These are phyloP conservation scores for Primulina eburnea DNA, from an alignment of 257 asterid species.

Conservation along the genomic window DNA sequence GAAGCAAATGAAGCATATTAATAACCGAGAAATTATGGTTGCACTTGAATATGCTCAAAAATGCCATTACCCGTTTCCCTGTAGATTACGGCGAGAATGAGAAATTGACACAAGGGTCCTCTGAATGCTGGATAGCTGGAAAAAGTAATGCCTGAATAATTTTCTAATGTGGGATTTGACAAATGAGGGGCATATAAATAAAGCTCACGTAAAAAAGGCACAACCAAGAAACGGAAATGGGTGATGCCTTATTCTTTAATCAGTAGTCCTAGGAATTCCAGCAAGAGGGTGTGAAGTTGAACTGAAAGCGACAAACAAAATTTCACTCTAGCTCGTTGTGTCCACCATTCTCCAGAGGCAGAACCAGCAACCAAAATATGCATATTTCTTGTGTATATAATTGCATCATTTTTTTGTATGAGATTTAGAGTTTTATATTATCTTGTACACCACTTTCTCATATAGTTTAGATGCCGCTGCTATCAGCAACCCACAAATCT, in stretches of 20 bases:
- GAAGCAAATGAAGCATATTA: background rate
- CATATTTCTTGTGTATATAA: background rate
- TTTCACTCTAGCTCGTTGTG: background rate
- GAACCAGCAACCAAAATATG: background rate
- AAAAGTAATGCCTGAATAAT: constrained; percentile 38
- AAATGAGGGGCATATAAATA: constrained; percentile 1
- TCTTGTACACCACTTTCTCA: background rate
- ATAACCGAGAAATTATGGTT: background rate
- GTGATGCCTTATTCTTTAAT: background rate
- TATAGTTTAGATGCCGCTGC: background rate
- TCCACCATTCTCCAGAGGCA: background rate
- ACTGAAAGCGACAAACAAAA: background rate
- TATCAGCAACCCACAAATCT: background rate
- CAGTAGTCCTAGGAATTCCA: background rate
- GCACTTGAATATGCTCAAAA: constrained; percentile 7
- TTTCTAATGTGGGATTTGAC: background rate
- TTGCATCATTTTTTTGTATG: no score
- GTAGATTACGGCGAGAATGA: constrained; percentile 31
- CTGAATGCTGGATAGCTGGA: constrained; percentile 28
- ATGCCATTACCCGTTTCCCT: constrained; percentile 41
- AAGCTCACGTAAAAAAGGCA: constrained; percentile 9
- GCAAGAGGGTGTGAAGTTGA: background rate
- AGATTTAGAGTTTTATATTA: background rate
- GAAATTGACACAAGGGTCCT: constrained; percentile 29
- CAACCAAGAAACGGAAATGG: background rate